Conservation (phyloP, 2,329 filamentous ascomycete species). For the Basipetospora chlamydospora region DNA sequence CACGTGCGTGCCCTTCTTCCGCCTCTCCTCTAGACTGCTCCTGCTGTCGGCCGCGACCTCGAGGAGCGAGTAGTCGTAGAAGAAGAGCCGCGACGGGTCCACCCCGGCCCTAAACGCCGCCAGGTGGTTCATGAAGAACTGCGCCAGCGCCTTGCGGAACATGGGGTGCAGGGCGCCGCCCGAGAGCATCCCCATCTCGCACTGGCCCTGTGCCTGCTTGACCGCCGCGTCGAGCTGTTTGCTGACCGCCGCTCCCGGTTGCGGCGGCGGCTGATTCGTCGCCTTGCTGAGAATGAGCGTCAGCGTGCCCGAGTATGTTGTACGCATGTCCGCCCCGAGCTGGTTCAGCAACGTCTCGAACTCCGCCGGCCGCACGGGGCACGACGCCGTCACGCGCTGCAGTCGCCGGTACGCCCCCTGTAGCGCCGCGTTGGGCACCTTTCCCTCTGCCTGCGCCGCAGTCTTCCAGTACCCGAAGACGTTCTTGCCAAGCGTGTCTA, state of each 20-base stretch:
- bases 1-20: conserved; percentile 24
- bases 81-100: conserved; percentile 55
- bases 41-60: conserved; percentile 45
- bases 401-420: conserved; percentile 42
- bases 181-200: conserved; percentile 39
- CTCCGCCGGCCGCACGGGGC: conserved; percentile 42
- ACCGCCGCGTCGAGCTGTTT: conserved; percentile 28
- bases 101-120: conserved; percentile 41
- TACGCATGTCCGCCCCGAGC: conserved; percentile 33
- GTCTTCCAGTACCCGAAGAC: conserved; percentile 39
- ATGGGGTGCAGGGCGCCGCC: conserved; percentile 27
- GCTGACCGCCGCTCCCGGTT: conserved; percentile 10
- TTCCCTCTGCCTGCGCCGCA: conserved; percentile 21
- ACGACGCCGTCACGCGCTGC: conserved; percentile 32
- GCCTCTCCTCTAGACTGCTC: conserved; percentile 25
- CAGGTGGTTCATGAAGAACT: conserved; percentile 46
- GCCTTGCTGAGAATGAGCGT: conserved; percentile 31
- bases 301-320: conserved; percentile 31
- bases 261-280: conserved; percentile 23
- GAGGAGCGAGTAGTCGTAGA: conserved; percentile 56
- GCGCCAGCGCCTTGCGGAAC: conserved; percentile 45
- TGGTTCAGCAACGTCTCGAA: conserved; percentile 46
- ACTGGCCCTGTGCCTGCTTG: conserved; percentile 31
- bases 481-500: conserved; percentile 33
- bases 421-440: conserved; percentile 34